phyloP scores from a whole-genome alignment of 345 rosid species.

The Arabidopsis suecica region DNA sequence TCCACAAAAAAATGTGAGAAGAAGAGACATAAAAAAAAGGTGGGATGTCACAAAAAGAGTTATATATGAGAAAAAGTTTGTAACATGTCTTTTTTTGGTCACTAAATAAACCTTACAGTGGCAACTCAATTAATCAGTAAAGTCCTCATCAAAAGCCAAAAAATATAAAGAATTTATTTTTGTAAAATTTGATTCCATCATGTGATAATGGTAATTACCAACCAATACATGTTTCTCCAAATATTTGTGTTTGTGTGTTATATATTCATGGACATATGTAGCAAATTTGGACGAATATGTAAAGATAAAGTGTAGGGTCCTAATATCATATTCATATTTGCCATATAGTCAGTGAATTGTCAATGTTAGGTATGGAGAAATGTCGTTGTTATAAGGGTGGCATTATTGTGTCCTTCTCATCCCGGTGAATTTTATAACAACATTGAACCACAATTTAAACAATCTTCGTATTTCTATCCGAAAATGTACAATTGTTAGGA shows the following conservation, averaged over 20 bases:
- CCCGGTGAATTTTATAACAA: slow-evolving; percentile 12
- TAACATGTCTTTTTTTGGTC: slow-evolving; percentile 25
- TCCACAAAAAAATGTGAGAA: neutral
- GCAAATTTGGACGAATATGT: neutral
- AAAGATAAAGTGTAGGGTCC: slow-evolving; percentile 27
- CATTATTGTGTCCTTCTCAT: slow-evolving; percentile 31
- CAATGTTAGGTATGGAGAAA: slow-evolving; percentile 44
- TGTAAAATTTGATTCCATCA: neutral
- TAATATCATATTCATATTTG: slow-evolving; percentile 9
- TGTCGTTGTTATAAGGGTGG: slow-evolving; percentile 39
- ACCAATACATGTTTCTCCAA: neutral
- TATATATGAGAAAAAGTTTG: slow-evolving; percentile 31
- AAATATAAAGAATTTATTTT: neutral
- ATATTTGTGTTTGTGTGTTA: slow-evolving; percentile 9
- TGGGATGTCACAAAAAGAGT: slow-evolving; percentile 22
- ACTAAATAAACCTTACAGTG: slow-evolving; percentile 22
- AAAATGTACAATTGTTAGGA: neutral
- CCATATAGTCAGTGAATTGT: slow-evolving; percentile 38
- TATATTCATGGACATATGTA: neutral
- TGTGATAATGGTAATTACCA: neutral
- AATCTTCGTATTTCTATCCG: neutral
- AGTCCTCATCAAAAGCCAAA: slow-evolving; percentile 1
- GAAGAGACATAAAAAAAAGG: slow-evolving; percentile 5
- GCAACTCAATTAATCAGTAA: slow-evolving; percentile 32
- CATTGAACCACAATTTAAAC: slow-evolving; percentile 5